phyloP scores from a whole-genome alignment of 2,329 filamentous ascomycete species.

The Aspergillus spinulosporus region DNA sequence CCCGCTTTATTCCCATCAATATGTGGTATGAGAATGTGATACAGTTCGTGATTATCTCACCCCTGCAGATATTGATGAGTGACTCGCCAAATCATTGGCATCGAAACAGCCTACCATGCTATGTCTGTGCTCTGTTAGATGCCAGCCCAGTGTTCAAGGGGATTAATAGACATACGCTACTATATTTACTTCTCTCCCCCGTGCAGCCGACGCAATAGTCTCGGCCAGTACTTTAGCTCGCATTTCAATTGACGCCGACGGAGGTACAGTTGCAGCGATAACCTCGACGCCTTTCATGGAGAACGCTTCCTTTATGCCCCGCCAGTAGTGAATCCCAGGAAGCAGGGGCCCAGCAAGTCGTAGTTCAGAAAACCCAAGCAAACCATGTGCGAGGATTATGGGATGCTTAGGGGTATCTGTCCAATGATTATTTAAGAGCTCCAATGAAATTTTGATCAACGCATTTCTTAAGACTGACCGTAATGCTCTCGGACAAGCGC shows the following conservation, averaged over 20 bases:
- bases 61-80: conserved; percentile 29
- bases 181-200: conserved; percentile 62
- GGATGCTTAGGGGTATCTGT: conserved; percentile 54
- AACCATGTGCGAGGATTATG: conserved; percentile 64
- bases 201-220: conserved; percentile 54
- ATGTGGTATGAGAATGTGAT: not conserved
- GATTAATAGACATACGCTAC: conserved; percentile 54
- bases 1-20: conserved; percentile 47
- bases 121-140: conserved; percentile 36
- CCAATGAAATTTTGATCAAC: not conserved
- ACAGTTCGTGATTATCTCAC: conserved; percentile 27
- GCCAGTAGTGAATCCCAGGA: conserved; percentile 64
- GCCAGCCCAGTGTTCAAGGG: not conserved
- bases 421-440: not conserved
- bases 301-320: conserved; percentile 62
- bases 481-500: conserved; percentile 60
- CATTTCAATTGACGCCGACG: conserved; percentile 60
- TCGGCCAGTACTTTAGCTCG: conserved; percentile 56
- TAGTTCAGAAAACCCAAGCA: conserved; percentile 65
- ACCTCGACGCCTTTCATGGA: conserved; percentile 58
- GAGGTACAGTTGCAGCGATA: conserved; percentile 61
- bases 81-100: not conserved
- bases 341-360: conserved; percentile 54
- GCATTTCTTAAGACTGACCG: conserved; percentile 37
- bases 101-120: conserved; percentile 46